A percentile compares a stretch with the other conserved stretches of the same genome.
Conservation (phyloP, 495 filamentous ascomycete species). For the Parathielavia appendiculata region DNA sequence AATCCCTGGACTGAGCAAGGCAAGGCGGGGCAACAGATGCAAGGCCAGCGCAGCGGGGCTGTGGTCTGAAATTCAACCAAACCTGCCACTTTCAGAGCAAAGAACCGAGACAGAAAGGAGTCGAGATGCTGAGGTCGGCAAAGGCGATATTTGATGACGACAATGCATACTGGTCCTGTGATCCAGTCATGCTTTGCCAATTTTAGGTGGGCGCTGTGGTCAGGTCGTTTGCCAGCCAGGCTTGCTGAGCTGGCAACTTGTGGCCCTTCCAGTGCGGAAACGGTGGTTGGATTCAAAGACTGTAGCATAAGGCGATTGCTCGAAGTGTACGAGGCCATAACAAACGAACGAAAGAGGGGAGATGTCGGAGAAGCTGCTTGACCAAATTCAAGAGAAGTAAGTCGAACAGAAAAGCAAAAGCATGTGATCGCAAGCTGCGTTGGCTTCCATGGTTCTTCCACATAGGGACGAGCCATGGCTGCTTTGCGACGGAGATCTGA, state of each 20-base stretch:
- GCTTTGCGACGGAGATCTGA: not conserved
- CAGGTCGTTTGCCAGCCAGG: constrained; percentile 8
- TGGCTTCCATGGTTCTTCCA: not conserved
- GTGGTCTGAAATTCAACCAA: not conserved
- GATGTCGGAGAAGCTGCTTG: no score
- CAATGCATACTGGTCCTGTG: constrained; percentile 22
- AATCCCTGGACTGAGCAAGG: constrained; percentile 12
- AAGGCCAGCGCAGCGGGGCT: constrained; percentile 34
- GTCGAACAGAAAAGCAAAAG: no score
- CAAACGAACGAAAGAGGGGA: no score
- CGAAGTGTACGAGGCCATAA: not conserved
- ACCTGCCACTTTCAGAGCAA: not conserved
- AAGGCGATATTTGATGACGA: constrained; percentile 1
- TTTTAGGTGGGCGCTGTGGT: not conserved
- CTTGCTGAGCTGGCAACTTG: constrained; percentile 15
- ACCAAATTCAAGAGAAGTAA: no score
- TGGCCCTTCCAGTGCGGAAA: not conserved
- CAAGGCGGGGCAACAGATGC: constrained; percentile 30
- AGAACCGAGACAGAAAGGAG: constrained; percentile 8
- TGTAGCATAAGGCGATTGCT: not conserved
- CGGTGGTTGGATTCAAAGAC: not conserved
- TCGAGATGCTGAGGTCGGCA: not conserved
- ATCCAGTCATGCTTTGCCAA: constrained; percentile 4
- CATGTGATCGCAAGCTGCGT: no score
- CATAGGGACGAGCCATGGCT: not conserved